Evolutionary conservation across 805 yeast genomes (phyloP).

Genomic region (Cyberlindnera xylosilytica): DNA sequence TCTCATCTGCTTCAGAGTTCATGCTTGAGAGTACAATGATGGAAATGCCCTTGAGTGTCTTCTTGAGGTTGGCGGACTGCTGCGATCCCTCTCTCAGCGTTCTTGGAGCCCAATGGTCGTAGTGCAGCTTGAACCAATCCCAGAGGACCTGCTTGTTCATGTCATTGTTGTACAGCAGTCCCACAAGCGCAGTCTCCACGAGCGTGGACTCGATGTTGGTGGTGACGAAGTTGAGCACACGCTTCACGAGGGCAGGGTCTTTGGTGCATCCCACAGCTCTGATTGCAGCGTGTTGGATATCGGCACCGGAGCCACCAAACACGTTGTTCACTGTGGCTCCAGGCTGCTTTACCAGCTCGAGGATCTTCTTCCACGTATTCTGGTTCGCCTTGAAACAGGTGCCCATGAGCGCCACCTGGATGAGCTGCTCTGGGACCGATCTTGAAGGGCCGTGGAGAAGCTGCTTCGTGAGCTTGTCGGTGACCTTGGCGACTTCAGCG

Average conservation of each 20-base stretch:
- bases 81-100: slow-evolving; percentile 44
- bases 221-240: slow-evolving; percentile 54
- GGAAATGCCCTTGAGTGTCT: slow-evolving; percentile 40
- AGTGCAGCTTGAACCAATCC: slow-evolving; percentile 56
- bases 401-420: slow-evolving; percentile 42
- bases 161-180: slow-evolving; percentile 41
- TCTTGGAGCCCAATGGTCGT: slow-evolving; percentile 48
- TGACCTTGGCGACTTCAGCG: slow-evolving; percentile 28
- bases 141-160: slow-evolving; percentile 38
- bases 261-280: slow-evolving; percentile 50
- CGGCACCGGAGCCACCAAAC: slow-evolving; percentile 25
- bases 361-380: slow-evolving; percentile 57
- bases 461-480: slow-evolving; percentile 43
- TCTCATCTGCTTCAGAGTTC: slow-evolving; percentile 29
- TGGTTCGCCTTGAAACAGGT: slow-evolving; percentile 36
- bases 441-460: slow-evolving; percentile 50
- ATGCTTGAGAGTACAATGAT: slow-evolving; percentile 33
- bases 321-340: slow-evolving; percentile 38
- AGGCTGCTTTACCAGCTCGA: slow-evolving; percentile 50
- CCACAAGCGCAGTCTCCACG: slow-evolving; percentile 57
- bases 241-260: slow-evolving; percentile 43
- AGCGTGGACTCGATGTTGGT: slow-evolving; percentile 53
- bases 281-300: slow-evolving; percentile 55
- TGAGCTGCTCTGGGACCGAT: slow-evolving; percentile 49
- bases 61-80: slow-evolving; percentile 42